Conservation (phyloP, 352 stramenopile genomes). For the Globisporangium abappressorium region DNA sequence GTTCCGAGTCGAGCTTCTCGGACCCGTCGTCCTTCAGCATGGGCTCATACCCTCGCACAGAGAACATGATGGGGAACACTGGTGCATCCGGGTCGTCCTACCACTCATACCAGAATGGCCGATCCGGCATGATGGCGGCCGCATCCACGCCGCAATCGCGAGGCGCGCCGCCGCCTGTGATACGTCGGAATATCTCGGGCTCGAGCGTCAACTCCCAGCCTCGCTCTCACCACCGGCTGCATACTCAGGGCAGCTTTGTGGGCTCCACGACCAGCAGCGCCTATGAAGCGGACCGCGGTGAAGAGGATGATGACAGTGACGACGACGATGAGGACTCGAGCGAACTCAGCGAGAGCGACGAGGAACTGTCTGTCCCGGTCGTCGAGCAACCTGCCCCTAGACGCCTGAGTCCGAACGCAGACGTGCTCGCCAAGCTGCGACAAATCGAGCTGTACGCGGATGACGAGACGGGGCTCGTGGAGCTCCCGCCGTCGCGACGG, state of each 20-base stretch:
- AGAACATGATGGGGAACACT: not conserved
- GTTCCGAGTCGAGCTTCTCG: conserved; percentile 18
- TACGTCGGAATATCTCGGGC: conserved; percentile 8
- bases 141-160: not conserved
- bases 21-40: conserved; percentile 1
- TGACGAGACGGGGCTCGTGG: conserved; percentile 35
- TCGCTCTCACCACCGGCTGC: not conserved
- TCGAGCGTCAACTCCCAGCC: conserved; percentile 13
- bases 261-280: conserved; percentile 7
- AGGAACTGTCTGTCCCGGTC: conserved; percentile 1
- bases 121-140: not conserved
- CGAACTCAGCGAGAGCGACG: conserved; percentile 13
- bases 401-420: conserved; percentile 4
- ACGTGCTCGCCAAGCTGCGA: conserved; percentile 15
- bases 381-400: not conserved
- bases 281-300: conserved; percentile 1
- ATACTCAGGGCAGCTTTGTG: conserved; percentile 8
- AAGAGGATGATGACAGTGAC: conserved; percentile 13
- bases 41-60: conserved; percentile 4
- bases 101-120: conserved; percentile 8
- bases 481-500: conserved; percentile 23
- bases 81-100: not conserved
- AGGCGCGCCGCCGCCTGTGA: not conserved
- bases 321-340: conserved; percentile 23
- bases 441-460: conserved; percentile 28